Evolutionary conservation across 73 alveolate genomes (phyloP).

Genomic region (Stentor coeruleus): DNA sequence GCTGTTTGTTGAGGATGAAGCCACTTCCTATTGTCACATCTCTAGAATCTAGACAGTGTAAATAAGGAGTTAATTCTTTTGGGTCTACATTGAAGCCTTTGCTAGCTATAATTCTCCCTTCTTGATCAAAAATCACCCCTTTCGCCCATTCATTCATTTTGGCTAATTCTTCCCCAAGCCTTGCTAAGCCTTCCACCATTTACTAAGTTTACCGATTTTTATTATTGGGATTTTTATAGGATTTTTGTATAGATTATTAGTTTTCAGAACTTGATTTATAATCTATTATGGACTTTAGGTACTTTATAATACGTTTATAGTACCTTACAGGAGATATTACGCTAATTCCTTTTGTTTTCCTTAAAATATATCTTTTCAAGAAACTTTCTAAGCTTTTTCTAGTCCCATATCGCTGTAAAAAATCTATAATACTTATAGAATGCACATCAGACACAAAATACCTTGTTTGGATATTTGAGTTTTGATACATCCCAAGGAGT

Average conservation of each 20-base stretch:
- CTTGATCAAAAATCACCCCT: constrained; percentile 36
- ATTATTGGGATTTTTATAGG: too few species aligned
- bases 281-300: not conserved
- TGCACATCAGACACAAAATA: not conserved
- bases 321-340: not conserved
- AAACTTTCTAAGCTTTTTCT: not conserved
- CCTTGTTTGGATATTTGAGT: not conserved
- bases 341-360: not conserved
- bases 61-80: constrained; percentile 38
- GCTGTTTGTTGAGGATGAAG: constrained; percentile 60
- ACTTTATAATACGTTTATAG: not conserved
- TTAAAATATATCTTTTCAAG: not conserved
- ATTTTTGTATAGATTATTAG: too few species aligned
- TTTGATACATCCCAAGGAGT: not conserved
- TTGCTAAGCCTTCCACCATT: too few species aligned
- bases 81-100: constrained; percentile 31
- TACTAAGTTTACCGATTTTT: too few species aligned
- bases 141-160: constrained; percentile 51
- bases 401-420: not conserved
- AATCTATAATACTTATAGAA: not conserved
- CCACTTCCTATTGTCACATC: constrained; percentile 83
- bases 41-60: constrained; percentile 61
- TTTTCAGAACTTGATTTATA: too few species aligned
- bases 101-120: constrained; percentile 39
- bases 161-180: too few species aligned